phyloP scores from a whole-genome alignment of 345 rosid genomes.

The Euphorbia peplus region DNA sequence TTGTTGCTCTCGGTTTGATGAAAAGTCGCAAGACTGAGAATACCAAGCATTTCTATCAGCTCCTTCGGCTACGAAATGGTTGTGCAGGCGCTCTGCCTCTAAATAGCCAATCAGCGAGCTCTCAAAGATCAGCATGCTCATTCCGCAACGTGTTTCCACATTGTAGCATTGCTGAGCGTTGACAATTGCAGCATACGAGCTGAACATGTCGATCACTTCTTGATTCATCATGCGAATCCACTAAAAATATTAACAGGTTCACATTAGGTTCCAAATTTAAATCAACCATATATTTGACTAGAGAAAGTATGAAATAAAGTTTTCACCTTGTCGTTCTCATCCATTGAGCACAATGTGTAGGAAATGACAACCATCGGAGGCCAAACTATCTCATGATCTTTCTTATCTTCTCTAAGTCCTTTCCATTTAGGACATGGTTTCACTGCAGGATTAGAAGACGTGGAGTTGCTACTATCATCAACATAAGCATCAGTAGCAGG shows the following conservation, averaged over 20 bases:
- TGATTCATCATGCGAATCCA: slow-evolving; percentile 83
- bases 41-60: slow-evolving; percentile 65
- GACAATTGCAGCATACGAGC: slow-evolving; percentile 44
- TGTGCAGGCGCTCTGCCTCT: slow-evolving; percentile 73
- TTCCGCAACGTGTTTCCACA: slow-evolving; percentile 77
- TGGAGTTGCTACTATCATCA: slow-evolving; percentile 27
- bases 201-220: slow-evolving; percentile 68
- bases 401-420: slow-evolving; percentile 55
- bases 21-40: slow-evolving; percentile 21
- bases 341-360: slow-evolving; percentile 61
- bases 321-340: slow-evolving; percentile 65
- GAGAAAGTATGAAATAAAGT: neutral
- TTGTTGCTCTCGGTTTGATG: slow-evolving; percentile 59
- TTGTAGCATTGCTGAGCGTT: slow-evolving; percentile 79
- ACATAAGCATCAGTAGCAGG: slow-evolving; percentile 13
- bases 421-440: slow-evolving; percentile 68
- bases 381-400: slow-evolving; percentile 75
- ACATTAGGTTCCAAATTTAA: neutral
- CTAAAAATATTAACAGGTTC: slow-evolving; percentile 36
- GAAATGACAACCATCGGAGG: slow-evolving; percentile 84
- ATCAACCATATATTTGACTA: neutral
- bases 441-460: slow-evolving; percentile 50
- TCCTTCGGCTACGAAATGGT: slow-evolving; percentile 58
- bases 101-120: slow-evolving; percentile 60
- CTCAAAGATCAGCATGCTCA: slow-evolving; percentile 73